Conservation (phyloP, 331 rosid genomes). For the Rosa hybrid region DNA sequence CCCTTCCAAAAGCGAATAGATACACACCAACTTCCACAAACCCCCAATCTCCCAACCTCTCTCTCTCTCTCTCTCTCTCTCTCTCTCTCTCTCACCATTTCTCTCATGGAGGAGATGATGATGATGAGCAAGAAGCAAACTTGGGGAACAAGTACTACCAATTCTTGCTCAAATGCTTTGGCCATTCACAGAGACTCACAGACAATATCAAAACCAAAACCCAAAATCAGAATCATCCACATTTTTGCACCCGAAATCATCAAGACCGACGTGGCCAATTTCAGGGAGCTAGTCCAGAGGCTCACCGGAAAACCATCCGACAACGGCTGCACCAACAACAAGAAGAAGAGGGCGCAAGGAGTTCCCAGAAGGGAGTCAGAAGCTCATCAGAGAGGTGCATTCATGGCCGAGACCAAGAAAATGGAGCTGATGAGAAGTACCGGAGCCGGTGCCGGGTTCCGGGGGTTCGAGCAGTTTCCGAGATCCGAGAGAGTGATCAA, state of each 20-base stretch:
- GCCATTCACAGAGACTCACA: slow-evolving; percentile 59
- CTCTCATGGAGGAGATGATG: slow-evolving; percentile 45
- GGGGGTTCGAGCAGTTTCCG: neutral
- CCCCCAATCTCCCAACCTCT: neutral
- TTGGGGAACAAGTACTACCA: neutral
- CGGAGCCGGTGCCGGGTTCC: neutral
- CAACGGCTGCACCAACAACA: slow-evolving; percentile 26
- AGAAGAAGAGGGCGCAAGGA: slow-evolving; percentile 12
- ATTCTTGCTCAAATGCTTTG: slow-evolving; percentile 25
- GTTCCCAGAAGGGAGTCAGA: neutral
- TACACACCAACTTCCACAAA: neutral
- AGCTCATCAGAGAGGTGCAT: slow-evolving; percentile 1
- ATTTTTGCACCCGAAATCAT: slow-evolving; percentile 86
- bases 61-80: neutral
- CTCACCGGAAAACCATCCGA: slow-evolving; percentile 76
- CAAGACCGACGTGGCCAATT: slow-evolving; percentile 77
- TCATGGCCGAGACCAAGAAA: slow-evolving; percentile 22
- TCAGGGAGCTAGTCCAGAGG: slow-evolving; percentile 77
- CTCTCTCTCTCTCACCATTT: neutral
- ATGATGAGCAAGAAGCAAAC: slow-evolving; percentile 29
- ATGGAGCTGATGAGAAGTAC: slow-evolving; percentile 23
- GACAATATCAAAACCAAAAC: slow-evolving; percentile 59
- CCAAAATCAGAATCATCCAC: slow-evolving; percentile 84
- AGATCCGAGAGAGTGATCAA: slow-evolving; percentile 24
- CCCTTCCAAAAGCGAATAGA: slow-evolving; percentile 7